A percentile compares a stretch with the other conserved stretches of the same genome.
Evolutionary conservation across 108 stramenopile genomes (phyloP).

Genomic region (Fistulifera pelliculosa): DNA sequence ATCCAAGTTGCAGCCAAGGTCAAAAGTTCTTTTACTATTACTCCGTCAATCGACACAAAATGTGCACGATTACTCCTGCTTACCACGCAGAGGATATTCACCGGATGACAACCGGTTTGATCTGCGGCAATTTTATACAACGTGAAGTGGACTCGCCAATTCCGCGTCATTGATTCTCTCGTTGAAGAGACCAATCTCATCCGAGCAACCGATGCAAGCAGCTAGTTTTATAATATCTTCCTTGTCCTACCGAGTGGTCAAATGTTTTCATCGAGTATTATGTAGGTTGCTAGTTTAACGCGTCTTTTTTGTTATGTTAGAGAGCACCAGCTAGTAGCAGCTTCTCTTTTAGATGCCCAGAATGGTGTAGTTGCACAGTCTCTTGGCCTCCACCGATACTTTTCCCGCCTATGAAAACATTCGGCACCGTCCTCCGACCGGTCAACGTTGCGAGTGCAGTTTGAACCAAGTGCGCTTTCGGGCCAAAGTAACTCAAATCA

Average conservation of each 20-base stretch:
- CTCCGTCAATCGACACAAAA: conserved; percentile 95
- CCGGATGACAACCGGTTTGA: conserved; percentile 99
- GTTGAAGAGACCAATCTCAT: conserved; percentile 8
- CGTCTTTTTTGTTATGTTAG: no score
- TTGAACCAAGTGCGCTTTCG: conserved; percentile 43
- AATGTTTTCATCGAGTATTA: no score
- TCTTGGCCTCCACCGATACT: conserved; percentile 83
- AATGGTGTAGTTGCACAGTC: conserved; percentile 13
- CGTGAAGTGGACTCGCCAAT: conserved; percentile 85
- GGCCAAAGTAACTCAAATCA: conserved; percentile 31
- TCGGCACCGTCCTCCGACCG: conserved; percentile 85
- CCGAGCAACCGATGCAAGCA: no score
- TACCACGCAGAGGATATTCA: conserved; percentile 96
- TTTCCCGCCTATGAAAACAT: conserved; percentile 78
- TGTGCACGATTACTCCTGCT: conserved; percentile 96
- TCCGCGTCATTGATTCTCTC: conserved; percentile 53
- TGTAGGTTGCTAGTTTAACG: no score
- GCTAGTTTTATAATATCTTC: no score
- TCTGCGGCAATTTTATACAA: conserved; percentile 94
- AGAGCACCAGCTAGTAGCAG: neutral
- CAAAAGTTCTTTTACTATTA: conserved; percentile 94
- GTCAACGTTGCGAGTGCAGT: conserved; percentile 47
- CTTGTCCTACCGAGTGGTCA: no score
- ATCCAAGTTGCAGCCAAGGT: conserved; percentile 82
- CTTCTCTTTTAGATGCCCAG: neutral